Evolutionary conservation across 2,329 filamentous ascomycete species (phyloP), one percentile per base, ranked within the genome.

Genomic region (Ceratocystis destructans): DNA sequence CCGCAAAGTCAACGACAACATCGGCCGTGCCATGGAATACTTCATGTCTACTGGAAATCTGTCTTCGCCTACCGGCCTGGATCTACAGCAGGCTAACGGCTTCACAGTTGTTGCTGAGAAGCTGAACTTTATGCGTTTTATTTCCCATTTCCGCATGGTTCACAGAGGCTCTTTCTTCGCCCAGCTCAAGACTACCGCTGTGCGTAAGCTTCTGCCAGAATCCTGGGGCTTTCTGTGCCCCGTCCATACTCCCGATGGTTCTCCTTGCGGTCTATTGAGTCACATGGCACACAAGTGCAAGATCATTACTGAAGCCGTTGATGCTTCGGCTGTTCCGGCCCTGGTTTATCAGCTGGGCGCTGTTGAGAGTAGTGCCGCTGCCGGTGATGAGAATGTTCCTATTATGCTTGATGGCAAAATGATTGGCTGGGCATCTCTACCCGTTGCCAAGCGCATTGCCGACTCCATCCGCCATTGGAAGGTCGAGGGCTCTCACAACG

Each of bases 151-250:
- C 82, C 88, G 94, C 71, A 96, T 96, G 91, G 90, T 99, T 67
- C 94, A 99, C 79, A 86, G 94, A 85, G 94, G 94, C 80, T 94
- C 90, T 74, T 99, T 99, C 83, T 99, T 99, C 75, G 94, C 94
- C 2, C 90, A 97, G 74, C 78, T 99, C 70, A 97, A 96, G 78
- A 99, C 94, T 0, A 99, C 94, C 0, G 94, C 94, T 0, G 94
- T 99, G 63, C 85, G 94, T 78, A 99, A 97, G 76, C 79, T 99
- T 71, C 78, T 97, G 22, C 94, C 94, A 1, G 94, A 99, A 74
- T 96, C 91, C 71, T 99, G 94, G 94, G 94, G 94, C 6, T 99
- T 96, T 78, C 80, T 99, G 71, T 99, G 94, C 73, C 94, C 94
- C 20, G 93, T 97, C 1, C 94, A 99, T 76, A 99, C 94, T 3